Evolutionary conservation across 164 flowering plant species (phyloP).

Genomic region (Litsea cubeba): DNA sequence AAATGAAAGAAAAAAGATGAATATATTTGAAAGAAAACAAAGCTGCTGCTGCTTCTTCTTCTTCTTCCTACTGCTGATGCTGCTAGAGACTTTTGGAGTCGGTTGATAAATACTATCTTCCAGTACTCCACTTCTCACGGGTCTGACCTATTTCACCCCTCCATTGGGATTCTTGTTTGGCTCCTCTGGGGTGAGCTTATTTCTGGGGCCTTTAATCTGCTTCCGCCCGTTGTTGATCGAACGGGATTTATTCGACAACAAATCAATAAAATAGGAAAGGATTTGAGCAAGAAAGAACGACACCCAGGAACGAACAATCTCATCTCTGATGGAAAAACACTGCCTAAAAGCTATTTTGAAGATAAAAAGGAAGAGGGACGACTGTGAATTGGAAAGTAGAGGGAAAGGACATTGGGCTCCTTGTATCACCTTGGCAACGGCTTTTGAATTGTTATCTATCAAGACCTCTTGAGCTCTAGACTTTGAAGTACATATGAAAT

Average conservation of each 20-base stretch:
- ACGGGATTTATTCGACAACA: conserved; percentile 36
- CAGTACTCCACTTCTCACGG: neutral
- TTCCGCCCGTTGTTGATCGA: conserved; percentile 7
- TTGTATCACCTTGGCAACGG: neutral
- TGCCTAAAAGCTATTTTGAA: conserved; percentile 3
- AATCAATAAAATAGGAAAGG: conserved; percentile 26
- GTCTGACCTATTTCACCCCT: neutral
- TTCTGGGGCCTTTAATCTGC: neutral
- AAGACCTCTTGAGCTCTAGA: neutral
- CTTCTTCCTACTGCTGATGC: neutral
- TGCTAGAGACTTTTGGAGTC: neutral
- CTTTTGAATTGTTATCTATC: neutral
- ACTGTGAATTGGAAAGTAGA: neutral
- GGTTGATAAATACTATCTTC: neutral
- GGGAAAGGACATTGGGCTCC: neutral
- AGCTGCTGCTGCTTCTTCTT: neutral
- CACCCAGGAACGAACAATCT: neutral
- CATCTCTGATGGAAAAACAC: conserved; percentile 1
- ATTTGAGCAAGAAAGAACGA: neutral
- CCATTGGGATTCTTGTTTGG: neutral
- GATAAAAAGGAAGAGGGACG: neutral
- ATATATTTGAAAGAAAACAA: neutral
- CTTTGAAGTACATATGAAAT: conserved; percentile 4
- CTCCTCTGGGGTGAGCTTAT: conserved; percentile 3
- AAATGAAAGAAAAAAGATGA: neutral